Conservation (phyloP, 1,139 yeast species). For the Yamadazyma aaseri region DNA sequence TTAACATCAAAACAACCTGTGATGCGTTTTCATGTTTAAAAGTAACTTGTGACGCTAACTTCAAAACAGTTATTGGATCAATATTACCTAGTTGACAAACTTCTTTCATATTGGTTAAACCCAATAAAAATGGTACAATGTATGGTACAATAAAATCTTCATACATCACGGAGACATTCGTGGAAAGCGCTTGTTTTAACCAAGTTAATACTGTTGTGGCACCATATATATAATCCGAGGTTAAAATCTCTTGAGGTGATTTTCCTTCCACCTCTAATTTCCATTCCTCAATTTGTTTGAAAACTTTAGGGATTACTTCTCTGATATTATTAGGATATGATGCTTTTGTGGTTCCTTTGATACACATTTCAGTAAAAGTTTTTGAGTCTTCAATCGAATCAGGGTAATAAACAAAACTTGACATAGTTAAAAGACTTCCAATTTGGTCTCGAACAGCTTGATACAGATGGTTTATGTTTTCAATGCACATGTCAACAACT, state of each 20-base stretch:
- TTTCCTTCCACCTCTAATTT: conserved; percentile 32
- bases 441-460: conserved; percentile 72
- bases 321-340: conserved; percentile 4
- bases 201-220: conserved; percentile 47
- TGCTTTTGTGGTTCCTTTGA: conserved; percentile 20
- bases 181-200: conserved; percentile 40
- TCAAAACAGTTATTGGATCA: conserved; percentile 53
- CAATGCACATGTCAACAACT: conserved; percentile 49
- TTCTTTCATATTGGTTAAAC: conserved; percentile 70
- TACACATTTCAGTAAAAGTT: conserved; percentile 41
- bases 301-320: conserved; percentile 30
- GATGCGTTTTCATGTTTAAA: conserved; percentile 45
- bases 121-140: conserved; percentile 71
- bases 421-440: conserved; percentile 60
- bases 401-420: conserved; percentile 53
- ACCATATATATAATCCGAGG: conserved; percentile 46
- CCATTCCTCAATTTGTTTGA: conserved; percentile 45
- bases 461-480: conserved; percentile 59
- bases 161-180: conserved; percentile 42
- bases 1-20: conserved; percentile 51
- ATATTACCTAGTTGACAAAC: conserved; percentile 74
- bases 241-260: conserved; percentile 46
- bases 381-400: conserved; percentile 47
- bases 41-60: conserved; percentile 59
- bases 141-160: conserved; percentile 36